These are phyloP conservation scores for Gonium pectorale DNA, from an alignment of 139 green algal genomes.

Conservation along the genomic window DNA sequence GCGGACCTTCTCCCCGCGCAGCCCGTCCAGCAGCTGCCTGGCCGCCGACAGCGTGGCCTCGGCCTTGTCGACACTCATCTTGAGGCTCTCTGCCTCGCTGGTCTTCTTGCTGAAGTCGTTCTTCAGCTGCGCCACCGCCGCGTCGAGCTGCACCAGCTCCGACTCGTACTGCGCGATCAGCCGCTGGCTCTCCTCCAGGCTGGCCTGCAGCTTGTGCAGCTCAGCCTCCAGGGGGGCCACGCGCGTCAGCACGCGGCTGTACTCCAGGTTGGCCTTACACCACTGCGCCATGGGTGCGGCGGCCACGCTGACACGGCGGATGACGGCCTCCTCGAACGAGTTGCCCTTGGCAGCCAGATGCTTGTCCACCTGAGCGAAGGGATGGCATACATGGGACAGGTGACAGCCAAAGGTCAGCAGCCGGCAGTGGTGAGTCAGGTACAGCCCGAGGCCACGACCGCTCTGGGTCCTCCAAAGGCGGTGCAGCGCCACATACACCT, in stretches of 20 bases:
- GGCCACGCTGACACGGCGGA: conserved; percentile 80
- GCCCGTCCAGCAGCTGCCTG: conserved; percentile 76
- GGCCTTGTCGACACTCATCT: conserved; percentile 72
- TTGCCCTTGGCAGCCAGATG: conserved; percentile 67
- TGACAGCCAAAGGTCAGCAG: neutral
- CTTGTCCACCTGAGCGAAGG: conserved; percentile 48
- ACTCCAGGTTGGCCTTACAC: conserved; percentile 77
- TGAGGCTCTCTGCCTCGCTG: conserved; percentile 76
- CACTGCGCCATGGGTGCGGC: conserved; percentile 85
- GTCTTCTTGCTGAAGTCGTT: conserved; percentile 78
- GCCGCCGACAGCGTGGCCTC: conserved; percentile 76
- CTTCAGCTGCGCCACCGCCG: conserved; percentile 72
- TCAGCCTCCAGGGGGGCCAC: conserved; percentile 78
- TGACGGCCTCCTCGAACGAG: conserved; percentile 80
- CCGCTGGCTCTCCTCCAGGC: conserved; percentile 63
- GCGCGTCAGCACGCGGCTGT: conserved; percentile 68
- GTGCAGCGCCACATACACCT: no score
- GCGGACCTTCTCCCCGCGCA: conserved; percentile 79
- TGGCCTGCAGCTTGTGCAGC: conserved; percentile 62
- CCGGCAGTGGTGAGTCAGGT: no score
- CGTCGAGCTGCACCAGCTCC: conserved; percentile 77
- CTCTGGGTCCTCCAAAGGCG: no score
- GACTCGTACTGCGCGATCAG: conserved; percentile 78
- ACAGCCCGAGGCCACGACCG: no score
- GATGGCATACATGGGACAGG: neutral